Base-by-base conservation (phyloP, 352 stramenopile species). In the Pythium sp. region DNA sequence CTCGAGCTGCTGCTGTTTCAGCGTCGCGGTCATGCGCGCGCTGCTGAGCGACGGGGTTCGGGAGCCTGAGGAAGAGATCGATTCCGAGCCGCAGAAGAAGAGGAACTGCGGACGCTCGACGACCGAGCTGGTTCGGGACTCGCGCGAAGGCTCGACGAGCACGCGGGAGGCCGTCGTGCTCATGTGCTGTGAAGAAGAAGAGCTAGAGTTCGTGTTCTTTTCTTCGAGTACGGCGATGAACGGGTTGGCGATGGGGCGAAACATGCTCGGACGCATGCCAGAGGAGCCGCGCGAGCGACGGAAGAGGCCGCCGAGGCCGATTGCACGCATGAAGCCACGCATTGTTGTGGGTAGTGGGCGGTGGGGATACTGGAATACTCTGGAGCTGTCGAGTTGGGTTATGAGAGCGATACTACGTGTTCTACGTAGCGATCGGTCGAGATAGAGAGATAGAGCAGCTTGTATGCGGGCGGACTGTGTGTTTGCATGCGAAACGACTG, bases 81-180 rank as follows among this genome's bases (percentile, higher is more conserved):
- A 77, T 53, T 92, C 84, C n/a, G 73, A 82, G 47, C 84, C 84
- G 46, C 82, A 91, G 72, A 92, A 92, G 76, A 92, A 89, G 68
- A 91, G 78, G 72, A 92, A 90, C 72, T 90, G 82, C 53, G 75
- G 81, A 2, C 71, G 76, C 65, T 91, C 84, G 43, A 58, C 53
- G 51, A 72, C 57, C n/a, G 78, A 81, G 71, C 82, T 89, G 49
- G 43, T 69, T 26, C 66, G 58, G 49, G 58, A 61, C 11, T 66
- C 60, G 51, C 53, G 56, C 67, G 53, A 32, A 14, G 67, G 49
- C 32, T 72, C 67, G 34, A 53, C 47, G 20, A 59, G 30, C 36
- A 43, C 30, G 12, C 26, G 36, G 2, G 36, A 28, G 11, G 60
- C 49, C 59, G 22, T 58, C 32, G 51, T 55, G 61, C 20, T 47